These are phyloP conservation scores for Pseudoneurospora amorphoporcata DNA, from an alignment of 495 filamentous ascomycete species.

Conservation along the genomic window DNA sequence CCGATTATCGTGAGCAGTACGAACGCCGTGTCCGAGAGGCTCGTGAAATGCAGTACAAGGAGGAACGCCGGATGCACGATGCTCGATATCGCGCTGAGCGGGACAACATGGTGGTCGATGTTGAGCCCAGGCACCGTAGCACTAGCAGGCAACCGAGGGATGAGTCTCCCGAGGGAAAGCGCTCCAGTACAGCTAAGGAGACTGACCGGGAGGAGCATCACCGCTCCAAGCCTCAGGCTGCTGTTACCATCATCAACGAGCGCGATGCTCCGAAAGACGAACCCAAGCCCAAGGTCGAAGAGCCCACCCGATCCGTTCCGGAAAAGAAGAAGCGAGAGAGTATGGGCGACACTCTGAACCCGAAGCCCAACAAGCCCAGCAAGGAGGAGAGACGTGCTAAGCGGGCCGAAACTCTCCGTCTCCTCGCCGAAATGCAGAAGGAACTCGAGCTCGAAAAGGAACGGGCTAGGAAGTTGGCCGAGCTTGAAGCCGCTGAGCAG, in stretches of 20 bases:
- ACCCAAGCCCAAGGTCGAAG: conserved; percentile 9
- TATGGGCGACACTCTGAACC: conserved; percentile 5
- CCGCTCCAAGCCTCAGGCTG: conserved; percentile 9
- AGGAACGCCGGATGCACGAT: conserved; percentile 12
- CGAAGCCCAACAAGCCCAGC: conserved; percentile 10
- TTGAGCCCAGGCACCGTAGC: neutral
- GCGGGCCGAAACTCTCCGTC: conserved; percentile 16
- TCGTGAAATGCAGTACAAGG: conserved; percentile 13
- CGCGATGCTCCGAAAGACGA: conserved; percentile 23
- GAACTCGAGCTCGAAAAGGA: conserved; percentile 21
- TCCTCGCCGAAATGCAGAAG: conserved; percentile 18
- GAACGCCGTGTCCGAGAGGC: conserved; percentile 19
- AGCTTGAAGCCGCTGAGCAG: conserved; percentile 2
- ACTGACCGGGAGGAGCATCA: conserved; percentile 13
- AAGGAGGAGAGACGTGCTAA: conserved; percentile 14
- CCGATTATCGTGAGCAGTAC: conserved; percentile 16
- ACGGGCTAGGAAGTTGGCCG: conserved; percentile 8
- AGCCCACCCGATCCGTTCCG: neutral
- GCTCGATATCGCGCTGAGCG: conserved; percentile 14
- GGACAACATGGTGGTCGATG: conserved; percentile 1
- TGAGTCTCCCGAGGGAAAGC: conserved; percentile 15
- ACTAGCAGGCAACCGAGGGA: neutral
- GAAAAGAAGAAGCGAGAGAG: conserved; percentile 11
- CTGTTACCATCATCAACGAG: conserved; percentile 14
- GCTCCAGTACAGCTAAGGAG: conserved; percentile 12